These are phyloP conservation scores for Sordariomycetes sp. DNA, from an alignment of 2,329 filamentous ascomycete genomes.

Conservation along the genomic window DNA sequence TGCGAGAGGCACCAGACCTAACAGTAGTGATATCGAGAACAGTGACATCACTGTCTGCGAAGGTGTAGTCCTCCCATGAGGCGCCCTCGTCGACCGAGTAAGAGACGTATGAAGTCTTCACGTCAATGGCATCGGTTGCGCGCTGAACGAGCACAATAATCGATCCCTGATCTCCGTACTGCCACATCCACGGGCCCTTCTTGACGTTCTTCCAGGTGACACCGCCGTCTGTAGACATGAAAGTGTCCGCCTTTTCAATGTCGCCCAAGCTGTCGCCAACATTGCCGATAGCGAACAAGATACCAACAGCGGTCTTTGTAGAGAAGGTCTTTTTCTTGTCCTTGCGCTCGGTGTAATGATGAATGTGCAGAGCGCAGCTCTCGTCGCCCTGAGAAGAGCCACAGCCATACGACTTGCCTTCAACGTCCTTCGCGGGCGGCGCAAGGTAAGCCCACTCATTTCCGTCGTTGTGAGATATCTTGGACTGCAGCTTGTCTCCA, in stretches of 20 bases:
- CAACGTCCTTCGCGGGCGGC: slow-evolving; percentile 61
- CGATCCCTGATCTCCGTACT: slow-evolving; percentile 91
- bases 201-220: slow-evolving; percentile 78
- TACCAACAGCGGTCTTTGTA: slow-evolving; percentile 75
- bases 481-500: slow-evolving; percentile 73
- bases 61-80: slow-evolving; percentile 69
- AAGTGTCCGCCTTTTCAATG: slow-evolving; percentile 72
- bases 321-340: slow-evolving; percentile 82
- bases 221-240: slow-evolving; percentile 86
- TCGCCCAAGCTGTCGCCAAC: slow-evolving; percentile 63
- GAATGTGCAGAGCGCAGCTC: slow-evolving; percentile 81
- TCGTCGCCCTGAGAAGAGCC: slow-evolving; percentile 39
- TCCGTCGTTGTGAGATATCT: slow-evolving; percentile 95
- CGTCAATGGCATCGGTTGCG: slow-evolving; percentile 52
- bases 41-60: slow-evolving; percentile 60
- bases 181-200: slow-evolving; percentile 86
- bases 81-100: slow-evolving; percentile 77
- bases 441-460: slow-evolving; percentile 73
- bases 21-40: slow-evolving; percentile 80
- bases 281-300: slow-evolving; percentile 89
- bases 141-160: slow-evolving; percentile 82
- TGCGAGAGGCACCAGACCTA: slow-evolving; percentile 78
- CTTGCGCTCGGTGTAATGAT: slow-evolving; percentile 85
- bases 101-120: slow-evolving; percentile 59
- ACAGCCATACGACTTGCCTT: slow-evolving; percentile 66